These are phyloP conservation scores for Pistacia atlantica DNA, from an alignment of 345 rosid species.

Conservation along the genomic window DNA sequence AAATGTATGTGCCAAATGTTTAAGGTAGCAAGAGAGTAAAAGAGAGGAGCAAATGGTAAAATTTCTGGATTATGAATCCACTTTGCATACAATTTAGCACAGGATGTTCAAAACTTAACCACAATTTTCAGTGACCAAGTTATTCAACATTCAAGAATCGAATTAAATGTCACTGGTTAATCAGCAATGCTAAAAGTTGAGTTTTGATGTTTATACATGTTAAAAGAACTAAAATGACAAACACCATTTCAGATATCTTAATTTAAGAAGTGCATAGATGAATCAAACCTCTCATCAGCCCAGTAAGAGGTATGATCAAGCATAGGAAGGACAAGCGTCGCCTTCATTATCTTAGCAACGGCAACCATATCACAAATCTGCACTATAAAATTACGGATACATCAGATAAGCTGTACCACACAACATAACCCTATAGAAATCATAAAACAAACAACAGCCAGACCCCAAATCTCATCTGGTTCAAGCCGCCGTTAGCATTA, in stretches of 20 bases:
- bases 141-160: not conserved
- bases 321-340: slow-evolving; percentile 89
- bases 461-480: slow-evolving; percentile 99
- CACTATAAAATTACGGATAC: slow-evolving; percentile 57
- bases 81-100: not conserved
- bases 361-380: slow-evolving; percentile 99
- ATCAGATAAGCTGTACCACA: slow-evolving; percentile 35
- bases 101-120: not conserved
- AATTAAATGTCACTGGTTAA: not conserved
- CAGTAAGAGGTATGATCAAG: slow-evolving; percentile 92
- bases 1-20: not conserved
- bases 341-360: slow-evolving; percentile 86
- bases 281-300: slow-evolving; percentile 82
- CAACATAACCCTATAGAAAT: slow-evolving; percentile 16
- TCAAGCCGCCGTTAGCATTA: slow-evolving; percentile 97
- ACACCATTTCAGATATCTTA: not conserved
- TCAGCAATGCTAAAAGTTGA: not conserved
- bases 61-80: not conserved
- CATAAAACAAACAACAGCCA: slow-evolving; percentile 47
- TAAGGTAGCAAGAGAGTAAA: not conserved
- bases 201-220: not conserved
- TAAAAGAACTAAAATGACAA: not conserved
- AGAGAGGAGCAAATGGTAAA: not conserved
- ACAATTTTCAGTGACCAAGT: not conserved
- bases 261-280: not conserved